Evolutionary conservation across 1,139 yeast species (phyloP).

Genomic region (Taphrina communis): DNA sequence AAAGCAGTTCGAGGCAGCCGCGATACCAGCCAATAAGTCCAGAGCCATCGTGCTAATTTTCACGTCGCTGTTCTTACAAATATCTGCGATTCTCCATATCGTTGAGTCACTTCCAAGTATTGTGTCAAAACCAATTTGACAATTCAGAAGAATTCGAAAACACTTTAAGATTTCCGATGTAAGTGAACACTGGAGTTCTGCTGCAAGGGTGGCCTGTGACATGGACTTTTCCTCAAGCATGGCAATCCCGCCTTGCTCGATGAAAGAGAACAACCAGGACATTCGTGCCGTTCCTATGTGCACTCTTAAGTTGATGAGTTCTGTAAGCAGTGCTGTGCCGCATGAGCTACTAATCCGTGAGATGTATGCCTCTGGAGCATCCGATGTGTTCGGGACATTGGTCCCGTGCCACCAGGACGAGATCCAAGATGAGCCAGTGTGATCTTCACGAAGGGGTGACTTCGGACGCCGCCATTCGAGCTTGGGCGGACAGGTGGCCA

Average conservation of each 20-base stretch:
- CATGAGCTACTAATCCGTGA: neutral
- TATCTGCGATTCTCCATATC: neutral
- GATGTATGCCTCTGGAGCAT: neutral
- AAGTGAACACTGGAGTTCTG: neutral
- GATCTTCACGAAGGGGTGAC: constrained; percentile 22
- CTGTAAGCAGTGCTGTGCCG: constrained; percentile 9
- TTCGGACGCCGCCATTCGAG: constrained; percentile 27
- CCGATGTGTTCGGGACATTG: neutral
- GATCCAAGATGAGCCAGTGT: constrained; percentile 31
- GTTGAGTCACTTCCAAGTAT: neutral
- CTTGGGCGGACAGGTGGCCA: constrained; percentile 33
- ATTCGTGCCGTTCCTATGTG: constrained; percentile 19
- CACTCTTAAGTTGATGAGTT: constrained; percentile 14
- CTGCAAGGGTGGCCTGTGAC: neutral
- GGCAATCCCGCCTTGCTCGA: constrained; percentile 11
- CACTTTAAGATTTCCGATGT: constrained; percentile 19
- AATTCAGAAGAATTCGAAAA: constrained; percentile 29
- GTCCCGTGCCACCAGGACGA: constrained; percentile 21
- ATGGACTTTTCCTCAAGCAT: neutral
- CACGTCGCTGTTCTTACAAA: neutral
- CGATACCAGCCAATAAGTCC: constrained; percentile 29
- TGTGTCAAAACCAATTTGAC: constrained; percentile 19
- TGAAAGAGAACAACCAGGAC: constrained; percentile 18
- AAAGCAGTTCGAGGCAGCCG: neutral
- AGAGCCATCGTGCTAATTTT: neutral